Evolutionary conservation across 306 rosid genomes (phyloP).

Genomic region (Cucumis hystrix): DNA sequence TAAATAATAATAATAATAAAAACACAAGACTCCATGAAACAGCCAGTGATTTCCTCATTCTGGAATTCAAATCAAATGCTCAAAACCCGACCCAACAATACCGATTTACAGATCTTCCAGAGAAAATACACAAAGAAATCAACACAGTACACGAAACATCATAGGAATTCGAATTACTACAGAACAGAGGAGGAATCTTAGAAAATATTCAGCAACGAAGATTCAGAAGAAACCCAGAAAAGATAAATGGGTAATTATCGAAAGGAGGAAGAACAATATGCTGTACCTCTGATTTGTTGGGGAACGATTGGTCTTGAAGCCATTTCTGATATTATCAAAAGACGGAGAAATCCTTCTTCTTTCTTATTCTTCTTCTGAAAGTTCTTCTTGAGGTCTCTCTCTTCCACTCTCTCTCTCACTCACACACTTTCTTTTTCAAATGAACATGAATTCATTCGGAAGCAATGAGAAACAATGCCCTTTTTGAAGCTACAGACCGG

Average conservation of each 20-base stretch:
- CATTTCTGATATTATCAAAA: background rate
- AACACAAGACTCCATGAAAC: background rate
- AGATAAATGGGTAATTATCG: background rate
- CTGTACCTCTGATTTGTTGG: background rate
- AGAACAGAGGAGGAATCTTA: background rate
- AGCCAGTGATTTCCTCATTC: background rate
- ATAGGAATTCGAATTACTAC: background rate
- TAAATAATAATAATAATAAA: too few species aligned
- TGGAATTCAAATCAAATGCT: background rate
- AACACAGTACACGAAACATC: background rate
- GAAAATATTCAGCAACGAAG: background rate
- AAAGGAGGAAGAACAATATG: background rate
- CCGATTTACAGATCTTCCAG: background rate
- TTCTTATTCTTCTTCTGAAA: background rate
- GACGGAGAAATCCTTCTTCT: background rate
- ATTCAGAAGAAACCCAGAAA: background rate
- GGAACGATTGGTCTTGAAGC: background rate
- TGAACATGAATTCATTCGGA: background rate
- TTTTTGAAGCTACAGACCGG: conserved; percentile 13
- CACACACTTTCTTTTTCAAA: background rate
- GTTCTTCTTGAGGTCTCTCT: background rate
- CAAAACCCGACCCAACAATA: background rate
- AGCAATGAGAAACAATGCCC: background rate
- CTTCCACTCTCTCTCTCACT: background rate
- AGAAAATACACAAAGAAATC: background rate